Percentiles rank a stretch among this genome's conserved stretches.
These are phyloP conservation scores for Aspergillus incahuasiensis DNA, from an alignment of 495 filamentous ascomycete genomes.

Conservation along the genomic window DNA sequence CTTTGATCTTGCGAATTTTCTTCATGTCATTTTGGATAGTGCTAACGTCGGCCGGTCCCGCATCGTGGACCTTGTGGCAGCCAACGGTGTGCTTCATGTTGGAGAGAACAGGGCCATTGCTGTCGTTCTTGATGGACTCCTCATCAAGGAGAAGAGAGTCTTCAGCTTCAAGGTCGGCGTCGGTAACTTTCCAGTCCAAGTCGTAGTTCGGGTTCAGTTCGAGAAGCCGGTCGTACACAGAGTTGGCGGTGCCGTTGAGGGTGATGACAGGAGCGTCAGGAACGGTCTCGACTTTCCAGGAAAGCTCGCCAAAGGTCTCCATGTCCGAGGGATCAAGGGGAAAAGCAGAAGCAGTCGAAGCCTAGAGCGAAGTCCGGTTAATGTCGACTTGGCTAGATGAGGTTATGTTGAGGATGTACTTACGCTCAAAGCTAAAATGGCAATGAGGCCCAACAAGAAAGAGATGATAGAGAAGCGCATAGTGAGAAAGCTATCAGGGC, in stretches of 20 bases:
- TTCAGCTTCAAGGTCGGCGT: no score
- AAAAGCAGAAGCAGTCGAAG: neutral
- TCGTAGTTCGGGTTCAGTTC: slow-evolving; percentile 2
- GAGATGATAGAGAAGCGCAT: neutral
- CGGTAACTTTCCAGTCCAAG: neutral
- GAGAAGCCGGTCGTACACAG: neutral
- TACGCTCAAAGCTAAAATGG: neutral
- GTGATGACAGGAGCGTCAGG: neutral
- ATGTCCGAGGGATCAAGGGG: neutral
- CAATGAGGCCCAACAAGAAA: neutral
- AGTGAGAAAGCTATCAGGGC: no score
- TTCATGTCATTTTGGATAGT: neutral
- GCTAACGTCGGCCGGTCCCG: neutral
- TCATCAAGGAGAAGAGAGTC: no score
- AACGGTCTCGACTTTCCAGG: neutral
- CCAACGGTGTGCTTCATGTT: no score
- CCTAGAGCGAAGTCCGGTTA: neutral
- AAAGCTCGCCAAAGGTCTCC: neutral
- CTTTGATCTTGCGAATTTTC: neutral
- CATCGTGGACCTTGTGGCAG: neutral
- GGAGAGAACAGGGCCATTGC: no score
- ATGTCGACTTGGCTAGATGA: neutral
- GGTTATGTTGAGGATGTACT: neutral
- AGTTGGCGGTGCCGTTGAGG: neutral
- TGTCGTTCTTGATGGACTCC: no score